These are phyloP conservation scores for Agaricus sinodeliciosus DNA, from an alignment of 768 basidiomycete species.

Conservation along the genomic window DNA sequence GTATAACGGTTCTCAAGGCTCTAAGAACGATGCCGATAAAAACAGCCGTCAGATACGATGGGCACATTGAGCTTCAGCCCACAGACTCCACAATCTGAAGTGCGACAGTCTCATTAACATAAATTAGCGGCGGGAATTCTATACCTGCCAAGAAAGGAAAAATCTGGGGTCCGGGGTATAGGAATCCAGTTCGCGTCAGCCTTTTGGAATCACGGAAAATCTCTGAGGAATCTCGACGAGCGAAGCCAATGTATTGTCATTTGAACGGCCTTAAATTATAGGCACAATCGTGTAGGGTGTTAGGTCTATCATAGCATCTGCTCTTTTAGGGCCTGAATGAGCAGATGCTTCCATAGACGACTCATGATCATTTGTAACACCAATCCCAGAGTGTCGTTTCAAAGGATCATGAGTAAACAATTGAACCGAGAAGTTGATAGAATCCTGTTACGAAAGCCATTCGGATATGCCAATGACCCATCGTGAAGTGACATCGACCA, in stretches of 20 bases:
- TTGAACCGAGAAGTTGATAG: neutral
- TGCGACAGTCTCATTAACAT: too few relatives aligned
- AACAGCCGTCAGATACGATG: too few relatives aligned
- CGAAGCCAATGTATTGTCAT: too few relatives aligned
- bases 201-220: neutral
- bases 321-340: too few relatives aligned
- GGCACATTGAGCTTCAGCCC: too few relatives aligned
- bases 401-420: neutral
- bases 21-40: too few relatives aligned
- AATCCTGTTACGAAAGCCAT: neutral
- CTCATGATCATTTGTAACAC: neutral
- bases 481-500: neutral
- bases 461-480: neutral
- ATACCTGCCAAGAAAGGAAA: neutral
- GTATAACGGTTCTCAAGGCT: too few relatives aligned
- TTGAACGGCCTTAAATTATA: neutral
- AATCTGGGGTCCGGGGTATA: slow-evolving; percentile 9
- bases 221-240: neutral
- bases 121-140: neutral
- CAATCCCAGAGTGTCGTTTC: neutral
- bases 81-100: too few relatives aligned
- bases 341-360: too few relatives aligned
- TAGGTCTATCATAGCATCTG: too few relatives aligned
- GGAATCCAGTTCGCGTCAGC: neutral
- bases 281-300: neutral